Percentiles rank a stretch among this genome's conserved stretches.
phyloP scores from a whole-genome alignment of 345 rosid species.

The Fremontodendron californicum region DNA sequence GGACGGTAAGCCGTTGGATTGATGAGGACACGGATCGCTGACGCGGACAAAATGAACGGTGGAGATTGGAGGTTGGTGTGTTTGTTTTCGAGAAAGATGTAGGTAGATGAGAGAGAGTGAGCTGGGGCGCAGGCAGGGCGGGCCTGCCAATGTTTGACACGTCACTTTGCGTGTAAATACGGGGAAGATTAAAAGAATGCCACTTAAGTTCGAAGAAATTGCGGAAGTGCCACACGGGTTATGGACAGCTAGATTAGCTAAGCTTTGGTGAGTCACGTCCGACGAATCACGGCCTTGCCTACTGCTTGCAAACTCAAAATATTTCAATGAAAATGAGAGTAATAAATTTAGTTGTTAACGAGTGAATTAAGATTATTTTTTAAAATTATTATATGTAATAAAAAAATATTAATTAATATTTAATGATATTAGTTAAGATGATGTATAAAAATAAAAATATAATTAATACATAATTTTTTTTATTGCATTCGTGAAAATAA shows the following conservation, averaged over 20 bases:
- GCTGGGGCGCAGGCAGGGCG: neutral
- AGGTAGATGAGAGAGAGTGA: neutral
- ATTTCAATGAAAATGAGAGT: no score
- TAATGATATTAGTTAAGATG: no score
- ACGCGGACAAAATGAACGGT: slow-evolving; percentile 36
- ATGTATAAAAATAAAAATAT: no score
- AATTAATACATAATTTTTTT: no score
- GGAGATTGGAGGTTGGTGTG: slow-evolving; percentile 30
- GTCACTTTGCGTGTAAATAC: slow-evolving; percentile 24
- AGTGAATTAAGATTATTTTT: no score
- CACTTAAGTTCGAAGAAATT: neutral
- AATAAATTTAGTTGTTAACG: no score
- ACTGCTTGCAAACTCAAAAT: neutral
- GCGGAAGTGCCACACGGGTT: slow-evolving; percentile 9
- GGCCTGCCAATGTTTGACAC: slow-evolving; percentile 19
- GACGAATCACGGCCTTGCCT: neutral
- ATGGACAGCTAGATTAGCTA: neutral
- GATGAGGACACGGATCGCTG: slow-evolving; percentile 26
- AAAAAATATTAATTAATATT: no score
- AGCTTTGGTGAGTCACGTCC: neutral
- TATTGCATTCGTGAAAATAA: no score
- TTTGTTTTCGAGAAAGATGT: slow-evolving; percentile 34
- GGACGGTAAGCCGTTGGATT: slow-evolving; percentile 29
- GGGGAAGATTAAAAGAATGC: neutral
- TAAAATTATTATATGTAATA: no score